These are phyloP conservation scores for Tagetes patula DNA, from an alignment of 129 eudicot genomes.

Conservation along the genomic window DNA sequence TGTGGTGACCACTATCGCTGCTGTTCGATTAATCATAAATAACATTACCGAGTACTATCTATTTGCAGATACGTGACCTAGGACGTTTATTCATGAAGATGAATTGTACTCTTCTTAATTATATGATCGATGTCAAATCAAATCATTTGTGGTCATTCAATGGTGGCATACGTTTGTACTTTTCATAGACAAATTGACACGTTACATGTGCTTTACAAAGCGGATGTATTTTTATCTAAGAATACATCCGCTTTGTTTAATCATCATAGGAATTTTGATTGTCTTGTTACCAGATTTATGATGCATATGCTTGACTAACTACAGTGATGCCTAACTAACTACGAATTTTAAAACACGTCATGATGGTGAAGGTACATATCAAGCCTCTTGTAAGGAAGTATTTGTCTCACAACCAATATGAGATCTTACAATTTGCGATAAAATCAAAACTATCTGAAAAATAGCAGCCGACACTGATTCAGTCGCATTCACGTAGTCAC, in stretches of 20 bases:
- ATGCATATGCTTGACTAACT: background rate
- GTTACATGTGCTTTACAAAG: background rate
- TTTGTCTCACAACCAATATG: no score
- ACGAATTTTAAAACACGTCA: no score
- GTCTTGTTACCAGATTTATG: background rate
- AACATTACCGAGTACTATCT: constrained; percentile 44
- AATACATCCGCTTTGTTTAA: background rate
- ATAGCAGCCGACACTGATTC: no score
- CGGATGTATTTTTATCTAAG: background rate
- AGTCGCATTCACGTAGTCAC: no score
- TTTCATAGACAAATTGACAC: background rate
- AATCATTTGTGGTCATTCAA: background rate
- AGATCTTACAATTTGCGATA: no score
- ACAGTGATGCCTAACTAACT: background rate
- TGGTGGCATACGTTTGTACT: background rate
- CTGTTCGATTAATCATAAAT: constrained; percentile 43
- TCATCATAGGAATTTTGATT: background rate
- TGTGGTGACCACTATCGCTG: constrained; percentile 46
- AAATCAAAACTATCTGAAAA: no score
- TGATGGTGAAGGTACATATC: no score
- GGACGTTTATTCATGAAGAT: background rate
- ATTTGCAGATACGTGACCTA: constrained; percentile 48
- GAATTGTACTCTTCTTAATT: background rate
- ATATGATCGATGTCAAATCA: background rate
- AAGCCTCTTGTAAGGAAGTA: no score